Evolutionary conservation across 352 stramenopile genomes (phyloP).

Genomic region (Phytophthora melonis): DNA sequence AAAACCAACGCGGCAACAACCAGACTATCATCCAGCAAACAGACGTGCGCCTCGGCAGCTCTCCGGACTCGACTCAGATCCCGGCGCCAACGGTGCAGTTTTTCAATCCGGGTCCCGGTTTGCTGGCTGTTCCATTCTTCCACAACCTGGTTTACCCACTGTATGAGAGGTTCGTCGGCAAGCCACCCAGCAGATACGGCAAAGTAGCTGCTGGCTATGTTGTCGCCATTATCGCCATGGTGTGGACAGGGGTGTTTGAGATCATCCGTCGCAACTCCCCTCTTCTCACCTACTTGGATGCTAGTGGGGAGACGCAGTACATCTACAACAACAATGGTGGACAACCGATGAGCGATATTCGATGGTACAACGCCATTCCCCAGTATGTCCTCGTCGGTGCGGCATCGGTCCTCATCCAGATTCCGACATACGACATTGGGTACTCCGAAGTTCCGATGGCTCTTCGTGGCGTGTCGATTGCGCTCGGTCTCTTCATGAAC

Average conservation of each 20-base stretch:
- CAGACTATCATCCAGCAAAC: conserved; percentile 76
- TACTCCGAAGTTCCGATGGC: conserved; percentile 24
- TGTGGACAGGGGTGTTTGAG: conserved; percentile 52
- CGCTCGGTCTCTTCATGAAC: conserved; percentile 24
- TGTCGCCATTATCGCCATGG: conserved; percentile 46
- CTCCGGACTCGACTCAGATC: conserved; percentile 48
- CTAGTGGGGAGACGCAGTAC: conserved; percentile 20
- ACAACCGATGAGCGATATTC: conserved; percentile 24
- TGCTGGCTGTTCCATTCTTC: conserved; percentile 53
- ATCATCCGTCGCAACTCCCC: conserved; percentile 40
- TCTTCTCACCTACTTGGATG: conserved; percentile 28
- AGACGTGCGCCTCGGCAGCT: conserved; percentile 53
- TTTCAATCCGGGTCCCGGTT: conserved; percentile 50
- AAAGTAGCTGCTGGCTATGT: conserved; percentile 45
- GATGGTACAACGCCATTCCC: conserved; percentile 25
- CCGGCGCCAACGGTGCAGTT: conserved; percentile 57
- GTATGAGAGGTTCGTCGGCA: conserved; percentile 48
- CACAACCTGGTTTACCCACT: conserved; percentile 52
- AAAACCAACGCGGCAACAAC: conserved; percentile 74
- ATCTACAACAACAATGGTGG: conserved; percentile 27
- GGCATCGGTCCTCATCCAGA: conserved; percentile 23
- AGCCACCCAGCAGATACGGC: conserved; percentile 48
- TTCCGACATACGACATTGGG: conserved; percentile 22
- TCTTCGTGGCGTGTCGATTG: conserved; percentile 21
- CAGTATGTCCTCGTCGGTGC: conserved; percentile 21